A percentile compares a stretch with the other conserved stretches of the same genome.
Evolutionary conservation across 441 rosid genomes (phyloP).

Genomic region (Theobroma grandiflorum): DNA sequence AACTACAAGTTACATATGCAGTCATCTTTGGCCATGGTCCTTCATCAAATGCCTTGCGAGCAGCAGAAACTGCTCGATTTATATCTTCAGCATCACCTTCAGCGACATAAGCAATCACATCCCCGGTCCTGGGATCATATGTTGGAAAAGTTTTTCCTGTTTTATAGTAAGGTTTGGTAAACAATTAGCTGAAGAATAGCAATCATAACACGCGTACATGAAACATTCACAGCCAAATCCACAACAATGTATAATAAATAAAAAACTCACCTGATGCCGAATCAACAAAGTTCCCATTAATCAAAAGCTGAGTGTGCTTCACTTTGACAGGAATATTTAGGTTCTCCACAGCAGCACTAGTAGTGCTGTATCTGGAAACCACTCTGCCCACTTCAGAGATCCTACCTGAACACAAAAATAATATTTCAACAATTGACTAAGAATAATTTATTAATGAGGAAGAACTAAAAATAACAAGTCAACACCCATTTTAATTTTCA

Average conservation of each 20-base stretch:
- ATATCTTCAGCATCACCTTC: conserved; percentile 69
- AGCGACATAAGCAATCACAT: conserved; percentile 64
- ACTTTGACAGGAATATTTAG: conserved; percentile 62
- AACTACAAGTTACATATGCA: conserved; percentile 51
- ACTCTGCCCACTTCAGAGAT: conserved; percentile 41
- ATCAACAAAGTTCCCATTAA: conserved; percentile 78
- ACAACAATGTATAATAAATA: not conserved
- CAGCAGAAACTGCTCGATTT: conserved; percentile 63
- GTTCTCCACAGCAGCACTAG: conserved; percentile 60
- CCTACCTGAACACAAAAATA: conserved; percentile 48
- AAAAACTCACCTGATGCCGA: conserved; percentile 71
- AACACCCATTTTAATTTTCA: not conserved
- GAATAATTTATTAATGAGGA: not conserved
- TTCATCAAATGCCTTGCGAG: conserved; percentile 74
- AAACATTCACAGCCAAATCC: not conserved
- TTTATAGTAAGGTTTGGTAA: conserved; percentile 20
- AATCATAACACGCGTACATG: not conserved
- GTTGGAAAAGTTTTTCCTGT: conserved; percentile 65
- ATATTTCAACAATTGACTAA: not conserved
- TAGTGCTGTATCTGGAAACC: conserved; percentile 54
- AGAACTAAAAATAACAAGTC: not conserved
- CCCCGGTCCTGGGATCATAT: conserved; percentile 56
- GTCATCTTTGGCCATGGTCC: conserved; percentile 78
- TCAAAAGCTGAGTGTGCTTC: conserved; percentile 64
- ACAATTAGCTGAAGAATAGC: not conserved